Base-by-base conservation (phyloP, 2,329 filamentous ascomycete genomes). In the Phialemoniopsis sp. region DNA sequence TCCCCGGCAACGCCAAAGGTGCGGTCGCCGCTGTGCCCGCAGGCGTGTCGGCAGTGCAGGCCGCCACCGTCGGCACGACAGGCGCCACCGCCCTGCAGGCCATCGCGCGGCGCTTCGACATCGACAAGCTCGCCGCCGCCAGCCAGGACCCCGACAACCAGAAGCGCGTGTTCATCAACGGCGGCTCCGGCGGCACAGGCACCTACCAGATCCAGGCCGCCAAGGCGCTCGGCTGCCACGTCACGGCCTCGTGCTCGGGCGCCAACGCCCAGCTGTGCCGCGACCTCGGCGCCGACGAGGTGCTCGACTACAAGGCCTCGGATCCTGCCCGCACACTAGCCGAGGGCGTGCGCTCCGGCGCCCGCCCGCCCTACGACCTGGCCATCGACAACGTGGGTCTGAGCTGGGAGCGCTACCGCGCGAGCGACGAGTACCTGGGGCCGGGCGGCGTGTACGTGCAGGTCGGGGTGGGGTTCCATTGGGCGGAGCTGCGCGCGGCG, bases 201-300 rank as follows among this genome's bases (percentile, higher is more conserved):
- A 47, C 54, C 1, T 67, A 56, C 36, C 47, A 54, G 2, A 55
- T 68, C 5, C 64, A 67, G 43, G 43, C 68, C 8, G 65, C 61
- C 16, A 60, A 60, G 29, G 47, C 49, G 0, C 32, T 55, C 4
- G 59, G 59, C 2, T 54, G 50, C 30, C 50, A 60, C n/a, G 59
- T 64, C n/a, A 57, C 55, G 4, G 52, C 58, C 8, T 52, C 57
- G 4, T 60, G 58, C 34, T 66, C 63, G 12, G 52, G 53, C 12
- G 39, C 17, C 4, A 66, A 67, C 41, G 45, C 43, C 9, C 46
- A 54, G n/a, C 55, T 66, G 13, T 55, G 63, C 32, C 46, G 39
- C 8, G 21, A 34, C 1, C 52, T 68, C 7, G 64, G 64, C 4
- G 65, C 61, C 4, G 55, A 63, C 40, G 56, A 60, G 33, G 52